Percentiles rank a stretch among this genome's conserved stretches.
Conservation (phyloP, 139 green algal genomes). For the Mychonastes homosphaera region DNA sequence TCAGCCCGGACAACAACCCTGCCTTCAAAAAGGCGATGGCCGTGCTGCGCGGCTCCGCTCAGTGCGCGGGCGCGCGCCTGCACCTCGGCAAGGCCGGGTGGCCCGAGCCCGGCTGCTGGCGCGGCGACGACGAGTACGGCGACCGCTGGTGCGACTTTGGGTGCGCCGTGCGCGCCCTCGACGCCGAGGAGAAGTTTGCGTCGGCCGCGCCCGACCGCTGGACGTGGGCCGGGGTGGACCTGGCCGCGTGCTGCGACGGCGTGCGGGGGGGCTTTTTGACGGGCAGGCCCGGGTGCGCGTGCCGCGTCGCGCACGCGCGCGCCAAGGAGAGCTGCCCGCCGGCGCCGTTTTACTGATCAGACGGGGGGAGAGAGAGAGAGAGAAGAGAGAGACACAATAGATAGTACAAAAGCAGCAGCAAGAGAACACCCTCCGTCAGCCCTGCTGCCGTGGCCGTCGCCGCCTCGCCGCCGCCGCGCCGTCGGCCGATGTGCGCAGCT, state of each 20-base stretch:
- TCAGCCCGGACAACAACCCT: conserved; percentile 11
- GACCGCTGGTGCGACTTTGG: conserved; percentile 49
- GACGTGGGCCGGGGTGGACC: conserved; percentile 39
- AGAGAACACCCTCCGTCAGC: too few species aligned
- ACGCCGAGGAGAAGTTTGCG: conserved; percentile 35
- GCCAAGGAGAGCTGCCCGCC: conserved; percentile 21
- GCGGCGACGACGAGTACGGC: conserved; percentile 34
- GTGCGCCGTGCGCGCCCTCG: conserved; percentile 37
- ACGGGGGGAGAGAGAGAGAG: too few species aligned
- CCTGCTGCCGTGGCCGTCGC: too few species aligned
- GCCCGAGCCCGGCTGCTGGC: conserved; percentile 41
- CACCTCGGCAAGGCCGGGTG: conserved; percentile 71
- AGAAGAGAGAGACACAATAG: too few species aligned
- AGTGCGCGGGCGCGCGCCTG: conserved; percentile 29
- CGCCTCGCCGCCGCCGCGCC: too few species aligned
- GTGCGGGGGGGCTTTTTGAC: conserved; percentile 15
- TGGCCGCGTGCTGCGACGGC: conserved; percentile 36
- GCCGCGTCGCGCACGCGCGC: conserved; percentile 24
- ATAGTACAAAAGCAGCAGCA: too few species aligned
- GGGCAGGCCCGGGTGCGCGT: conserved; percentile 22
- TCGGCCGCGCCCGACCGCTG: conserved; percentile 29
- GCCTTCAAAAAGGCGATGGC: conserved; percentile 27
- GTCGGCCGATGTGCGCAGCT: too few species aligned
- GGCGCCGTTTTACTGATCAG: conserved; percentile 44
- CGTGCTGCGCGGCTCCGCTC: not conserved